These are phyloP conservation scores for Protomyces gravidus DNA, from an alignment of 1,139 yeast species.

Conservation along the genomic window DNA sequence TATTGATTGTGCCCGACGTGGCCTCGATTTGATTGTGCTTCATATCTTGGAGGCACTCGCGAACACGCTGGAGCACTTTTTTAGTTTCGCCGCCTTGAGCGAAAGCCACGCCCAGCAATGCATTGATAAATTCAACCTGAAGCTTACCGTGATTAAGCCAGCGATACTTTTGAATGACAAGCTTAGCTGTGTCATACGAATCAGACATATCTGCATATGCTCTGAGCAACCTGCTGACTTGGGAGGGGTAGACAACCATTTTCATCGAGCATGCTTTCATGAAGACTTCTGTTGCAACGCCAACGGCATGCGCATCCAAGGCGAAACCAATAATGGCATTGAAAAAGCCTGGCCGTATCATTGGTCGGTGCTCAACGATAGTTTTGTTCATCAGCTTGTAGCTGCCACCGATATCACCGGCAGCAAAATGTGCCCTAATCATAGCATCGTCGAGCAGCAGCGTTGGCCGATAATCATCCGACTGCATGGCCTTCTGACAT, in stretches of 20 bases:
- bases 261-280: slow-evolving; percentile 16
- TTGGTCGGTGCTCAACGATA: slow-evolving; percentile 8
- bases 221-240: slow-evolving; percentile 6
- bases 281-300: slow-evolving; percentile 21
- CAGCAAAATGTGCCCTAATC: slow-evolving; percentile 13
- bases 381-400: slow-evolving; percentile 18
- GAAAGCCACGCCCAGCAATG: slow-evolving; percentile 7
- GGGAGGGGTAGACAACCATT: slow-evolving; percentile 8
- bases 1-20: slow-evolving; percentile 11
- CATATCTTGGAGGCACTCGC: not conserved
- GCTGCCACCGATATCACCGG: slow-evolving; percentile 12
- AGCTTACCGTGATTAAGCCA: not conserved
- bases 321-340: slow-evolving; percentile 21
- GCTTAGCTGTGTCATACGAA: not conserved
- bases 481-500: not conserved
- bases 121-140: slow-evolving; percentile 11
- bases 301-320: slow-evolving; percentile 20
- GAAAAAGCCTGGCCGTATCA: slow-evolving; percentile 15
- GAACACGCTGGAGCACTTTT: slow-evolving; percentile 9
- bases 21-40: not conserved
- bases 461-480: not conserved
- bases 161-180: slow-evolving; percentile 14
- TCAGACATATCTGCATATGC: not conserved
- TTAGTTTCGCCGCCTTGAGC: not conserved
- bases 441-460: slow-evolving; percentile 13